Evolutionary conservation across 106 monocot species (phyloP).

Genomic region (Gastrodia elata): DNA sequence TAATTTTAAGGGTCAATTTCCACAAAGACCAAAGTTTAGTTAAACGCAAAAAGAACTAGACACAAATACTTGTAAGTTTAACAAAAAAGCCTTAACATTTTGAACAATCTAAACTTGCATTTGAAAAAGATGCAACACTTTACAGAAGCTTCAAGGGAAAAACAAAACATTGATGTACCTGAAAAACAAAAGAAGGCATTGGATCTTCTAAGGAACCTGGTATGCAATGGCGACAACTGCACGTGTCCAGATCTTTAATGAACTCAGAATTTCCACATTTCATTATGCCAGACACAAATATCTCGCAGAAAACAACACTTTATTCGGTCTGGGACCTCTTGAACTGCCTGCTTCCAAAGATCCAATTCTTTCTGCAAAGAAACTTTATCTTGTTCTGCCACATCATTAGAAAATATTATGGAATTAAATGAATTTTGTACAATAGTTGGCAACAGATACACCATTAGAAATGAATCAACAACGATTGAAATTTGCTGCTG

Average conservation of each 20-base stretch:
- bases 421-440: slow-evolving; percentile 6
- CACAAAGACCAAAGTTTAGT: neutral
- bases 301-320: slow-evolving; percentile 18
- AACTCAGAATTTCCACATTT: slow-evolving; percentile 11
- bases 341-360: slow-evolving; percentile 19
- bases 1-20: neutral
- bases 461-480: slow-evolving; percentile 20
- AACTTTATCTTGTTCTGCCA: neutral
- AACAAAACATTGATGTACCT: slow-evolving; percentile 13
- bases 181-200: slow-evolving; percentile 41
- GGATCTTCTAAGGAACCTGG: slow-evolving; percentile 5
- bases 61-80: neutral
- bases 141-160: neutral
- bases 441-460: slow-evolving; percentile 25
- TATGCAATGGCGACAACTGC: neutral
- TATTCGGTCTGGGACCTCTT: slow-evolving; percentile 23
- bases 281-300: slow-evolving; percentile 22
- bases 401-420: slow-evolving; percentile 2
- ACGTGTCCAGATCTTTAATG: slow-evolving; percentile 4
- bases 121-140: neutral
- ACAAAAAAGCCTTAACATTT: neutral
- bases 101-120: neutral
- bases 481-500: slow-evolving; percentile 29
- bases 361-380: slow-evolving; percentile 16
- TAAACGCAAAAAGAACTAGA: neutral